Percentiles rank a stretch among this genome's conserved stretches.
Conservation (phyloP, 306 rosid species). For the Casuarina glauca region DNA sequence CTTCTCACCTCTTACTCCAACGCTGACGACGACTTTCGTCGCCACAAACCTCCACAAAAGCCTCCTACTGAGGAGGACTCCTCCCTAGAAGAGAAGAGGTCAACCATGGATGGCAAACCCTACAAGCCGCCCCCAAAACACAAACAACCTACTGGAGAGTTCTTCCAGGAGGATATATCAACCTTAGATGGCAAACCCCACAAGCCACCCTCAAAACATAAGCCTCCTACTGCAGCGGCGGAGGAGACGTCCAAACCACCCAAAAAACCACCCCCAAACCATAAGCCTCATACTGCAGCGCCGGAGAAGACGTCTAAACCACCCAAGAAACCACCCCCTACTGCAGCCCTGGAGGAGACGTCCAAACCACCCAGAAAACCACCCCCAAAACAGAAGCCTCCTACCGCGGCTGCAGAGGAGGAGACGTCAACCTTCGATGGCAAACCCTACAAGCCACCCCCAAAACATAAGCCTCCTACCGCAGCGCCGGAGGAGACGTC, state of each 20-base stretch:
- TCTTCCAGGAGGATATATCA: neutral
- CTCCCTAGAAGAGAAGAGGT: neutral
- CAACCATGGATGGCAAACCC: neutral
- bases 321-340: neutral
- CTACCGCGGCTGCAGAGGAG: neutral
- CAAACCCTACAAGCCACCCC: neutral
- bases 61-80: neutral
- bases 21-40: constrained; percentile 15
- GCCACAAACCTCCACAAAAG: constrained; percentile 19
- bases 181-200: too few relatives aligned
- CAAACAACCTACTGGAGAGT: neutral
- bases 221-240: neutral
- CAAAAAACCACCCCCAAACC: too few relatives aligned
- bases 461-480: neutral
- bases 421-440: neutral
- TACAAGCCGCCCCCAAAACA: constrained; percentile 7
- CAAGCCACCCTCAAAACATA: neutral
- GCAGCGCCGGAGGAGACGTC: too few relatives aligned
- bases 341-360: neutral
- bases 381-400: neutral
- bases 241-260: too few relatives aligned
- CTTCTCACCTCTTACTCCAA: constrained; percentile 28
- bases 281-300: too few relatives aligned
- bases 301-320: too few relatives aligned
- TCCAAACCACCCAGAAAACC: constrained; percentile 5